Percentiles rank a stretch among this genome's conserved stretches.
Evolutionary conservation across 345 rosid species (phyloP).

Genomic region (Arabidopsis suecica): DNA sequence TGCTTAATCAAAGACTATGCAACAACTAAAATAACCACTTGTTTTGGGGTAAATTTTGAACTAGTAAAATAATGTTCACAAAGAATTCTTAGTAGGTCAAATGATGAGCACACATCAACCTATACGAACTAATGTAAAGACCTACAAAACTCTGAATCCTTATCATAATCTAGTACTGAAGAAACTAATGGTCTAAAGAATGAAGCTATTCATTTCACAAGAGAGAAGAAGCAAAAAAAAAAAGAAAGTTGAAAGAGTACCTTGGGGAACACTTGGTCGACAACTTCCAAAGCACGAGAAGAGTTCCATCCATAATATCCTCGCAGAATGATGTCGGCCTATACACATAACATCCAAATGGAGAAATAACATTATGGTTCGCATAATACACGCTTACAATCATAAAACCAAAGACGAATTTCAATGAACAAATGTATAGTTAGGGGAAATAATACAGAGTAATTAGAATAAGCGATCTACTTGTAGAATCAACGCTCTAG

Average conservation of each 20-base stretch:
- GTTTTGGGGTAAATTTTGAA: neutral
- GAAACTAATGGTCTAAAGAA: neutral
- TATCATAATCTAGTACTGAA: neutral
- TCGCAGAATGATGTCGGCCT: conserved; percentile 89
- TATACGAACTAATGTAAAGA: neutral
- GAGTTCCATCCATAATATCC: conserved; percentile 98
- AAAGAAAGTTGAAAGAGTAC: conserved; percentile 40
- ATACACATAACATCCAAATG: conserved; percentile 29
- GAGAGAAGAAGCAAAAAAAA: neutral
- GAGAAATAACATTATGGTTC: neutral
- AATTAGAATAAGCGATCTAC: neutral
- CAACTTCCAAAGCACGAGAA: conserved; percentile 78
- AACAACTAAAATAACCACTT: conserved; percentile 2
- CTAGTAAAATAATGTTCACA: neutral
- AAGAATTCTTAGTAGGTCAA: neutral
- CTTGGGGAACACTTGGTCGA: conserved; percentile 88
- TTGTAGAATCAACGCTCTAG: too few relatives aligned
- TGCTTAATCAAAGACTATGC: conserved; percentile 11
- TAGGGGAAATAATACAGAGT: too few relatives aligned
- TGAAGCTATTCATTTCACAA: neutral
- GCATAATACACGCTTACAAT: too few relatives aligned
- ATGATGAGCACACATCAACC: neutral
- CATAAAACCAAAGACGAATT: neutral
- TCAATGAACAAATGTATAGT: neutral
- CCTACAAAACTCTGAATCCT: too few relatives aligned